Evolutionary conservation across 352 stramenopile species (phyloP).

Genomic region (Phytophthora idaei): DNA sequence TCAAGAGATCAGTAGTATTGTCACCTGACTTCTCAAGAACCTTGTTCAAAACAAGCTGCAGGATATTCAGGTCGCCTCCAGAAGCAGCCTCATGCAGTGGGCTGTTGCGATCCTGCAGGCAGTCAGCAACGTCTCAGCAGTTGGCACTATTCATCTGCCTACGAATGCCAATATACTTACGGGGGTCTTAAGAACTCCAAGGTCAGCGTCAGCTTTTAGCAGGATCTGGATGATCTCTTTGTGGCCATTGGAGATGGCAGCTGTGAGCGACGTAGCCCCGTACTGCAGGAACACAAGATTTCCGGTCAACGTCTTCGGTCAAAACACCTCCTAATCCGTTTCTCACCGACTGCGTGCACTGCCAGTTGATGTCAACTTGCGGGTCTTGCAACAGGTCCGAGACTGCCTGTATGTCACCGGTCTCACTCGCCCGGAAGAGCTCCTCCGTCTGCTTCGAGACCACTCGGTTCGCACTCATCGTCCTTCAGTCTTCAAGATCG

Average conservation of each 20-base stretch:
- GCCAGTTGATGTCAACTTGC: conserved; percentile 73
- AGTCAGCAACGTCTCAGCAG: not conserved
- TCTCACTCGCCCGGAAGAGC: conserved; percentile 65
- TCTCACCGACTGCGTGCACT: conserved; percentile 62
- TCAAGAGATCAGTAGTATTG: conserved; percentile 43
- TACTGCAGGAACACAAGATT: conserved; percentile 44
- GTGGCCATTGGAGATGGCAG: conserved; percentile 69
- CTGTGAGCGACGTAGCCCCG: conserved; percentile 72
- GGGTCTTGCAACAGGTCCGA: conserved; percentile 48
- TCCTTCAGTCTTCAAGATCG: conserved; percentile 3
- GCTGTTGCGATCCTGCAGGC: conserved; percentile 71
- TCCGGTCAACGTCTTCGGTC: not conserved
- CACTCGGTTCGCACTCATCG: conserved; percentile 73
- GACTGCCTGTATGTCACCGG: conserved; percentile 54
- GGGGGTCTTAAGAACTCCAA: conserved; percentile 72
- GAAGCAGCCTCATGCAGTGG: conserved; percentile 76
- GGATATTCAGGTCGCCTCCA: conserved; percentile 53
- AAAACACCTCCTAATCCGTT: not conserved
- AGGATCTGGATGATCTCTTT: conserved; percentile 57
- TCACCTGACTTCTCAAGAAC: conserved; percentile 54
- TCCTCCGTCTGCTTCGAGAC: conserved; percentile 62
- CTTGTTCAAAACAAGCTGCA: conserved; percentile 56
- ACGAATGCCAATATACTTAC: conserved; percentile 29
- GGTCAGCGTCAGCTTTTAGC: conserved; percentile 60
- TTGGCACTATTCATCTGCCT: not conserved